Base-by-base conservation (phyloP, 352 stramenopile species). In the Pythium folliculosum region DNA sequence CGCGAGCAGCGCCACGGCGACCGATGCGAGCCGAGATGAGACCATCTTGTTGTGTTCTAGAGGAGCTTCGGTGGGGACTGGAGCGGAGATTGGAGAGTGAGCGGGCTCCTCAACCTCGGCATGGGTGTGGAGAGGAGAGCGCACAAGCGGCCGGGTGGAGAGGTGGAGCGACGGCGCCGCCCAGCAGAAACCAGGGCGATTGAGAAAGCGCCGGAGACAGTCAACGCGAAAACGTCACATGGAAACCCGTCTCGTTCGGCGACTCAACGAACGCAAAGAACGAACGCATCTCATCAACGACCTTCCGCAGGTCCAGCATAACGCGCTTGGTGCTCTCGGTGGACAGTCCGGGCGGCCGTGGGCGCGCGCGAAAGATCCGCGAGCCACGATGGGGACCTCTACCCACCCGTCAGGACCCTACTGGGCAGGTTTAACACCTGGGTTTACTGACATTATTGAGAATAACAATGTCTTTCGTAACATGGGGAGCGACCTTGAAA, bases 131-230 rank as follows among this genome's bases (percentile, higher is more conserved):
- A 47, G 40, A 47, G 40, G 40, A 47, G 40, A 47, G 40, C 9
- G n/a, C 12, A 3, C 40, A 17, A 19, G 40, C 5, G 14, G 40
- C 5, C 40, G 12, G 14, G 40, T 47, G 17, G 17, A n/a, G 40
- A n/a, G 14, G 17, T 47, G 35, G 49, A 44, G 51, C 30, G 17
- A 57, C 40, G 51, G 7, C 51, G 49, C 22, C 30, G 21, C 23
- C 49, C 49, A 56, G 49, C 49, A 56, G 49, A 56, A 35, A 56
- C 49, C 51, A 57, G 51, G 51, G 19, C 51, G 19, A 32, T 32
- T 13, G 5, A 57, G 51, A 22, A 13, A 57, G 30, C 22, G 7
- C 23, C 17, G 27, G 45, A 12, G 22, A 30, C 19, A 0, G 21
- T 35, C 27, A 45, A 44, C 51, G 32, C 13, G 27, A 32, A 38